phyloP scores from a whole-genome alignment of 2,329 filamentous ascomycete genomes.

The Alternaria sp. region DNA sequence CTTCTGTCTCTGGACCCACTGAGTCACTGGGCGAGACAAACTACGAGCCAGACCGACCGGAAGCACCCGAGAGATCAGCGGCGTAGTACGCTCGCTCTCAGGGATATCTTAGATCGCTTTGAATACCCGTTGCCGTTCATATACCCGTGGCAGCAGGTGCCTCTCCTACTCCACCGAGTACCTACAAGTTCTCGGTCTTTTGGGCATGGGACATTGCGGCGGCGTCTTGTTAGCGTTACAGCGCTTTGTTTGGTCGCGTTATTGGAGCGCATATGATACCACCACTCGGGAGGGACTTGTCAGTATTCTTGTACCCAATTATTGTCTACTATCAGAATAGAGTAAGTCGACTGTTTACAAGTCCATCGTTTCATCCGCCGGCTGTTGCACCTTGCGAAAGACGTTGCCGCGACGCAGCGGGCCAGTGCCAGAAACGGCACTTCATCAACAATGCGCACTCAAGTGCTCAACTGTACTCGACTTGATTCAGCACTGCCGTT shows the following conservation, averaged over 20 bases:
- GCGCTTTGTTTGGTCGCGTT: slow-evolving; percentile 14
- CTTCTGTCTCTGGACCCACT: slow-evolving; percentile 34
- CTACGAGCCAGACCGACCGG: slow-evolving; percentile 50
- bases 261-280: slow-evolving; percentile 31
- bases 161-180: not conserved
- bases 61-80: slow-evolving; percentile 29
- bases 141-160: not conserved
- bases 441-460: not conserved
- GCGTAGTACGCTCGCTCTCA: slow-evolving; percentile 19
- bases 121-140: not conserved
- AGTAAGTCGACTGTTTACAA: slow-evolving; percentile 21
- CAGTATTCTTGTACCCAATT: slow-evolving; percentile 26
- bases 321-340: slow-evolving; percentile 22
- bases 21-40: slow-evolving; percentile 51
- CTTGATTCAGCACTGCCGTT: not conserved
- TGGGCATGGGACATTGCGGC: not conserved
- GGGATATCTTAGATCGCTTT: not conserved
- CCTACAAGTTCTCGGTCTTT: not conserved
- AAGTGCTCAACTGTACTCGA: not conserved
- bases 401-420: slow-evolving; percentile 17
- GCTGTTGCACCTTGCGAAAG: slow-evolving; percentile 8
- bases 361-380: slow-evolving; percentile 3
- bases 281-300: slow-evolving; percentile 15
- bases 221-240: slow-evolving; percentile 6
- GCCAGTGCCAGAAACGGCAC: slow-evolving; percentile 14